A percentile compares a stretch with the other conserved stretches of the same genome.
These are phyloP conservation scores for Ogataea neopini DNA, from an alignment of 805 yeast species.

Conservation along the genomic window DNA sequence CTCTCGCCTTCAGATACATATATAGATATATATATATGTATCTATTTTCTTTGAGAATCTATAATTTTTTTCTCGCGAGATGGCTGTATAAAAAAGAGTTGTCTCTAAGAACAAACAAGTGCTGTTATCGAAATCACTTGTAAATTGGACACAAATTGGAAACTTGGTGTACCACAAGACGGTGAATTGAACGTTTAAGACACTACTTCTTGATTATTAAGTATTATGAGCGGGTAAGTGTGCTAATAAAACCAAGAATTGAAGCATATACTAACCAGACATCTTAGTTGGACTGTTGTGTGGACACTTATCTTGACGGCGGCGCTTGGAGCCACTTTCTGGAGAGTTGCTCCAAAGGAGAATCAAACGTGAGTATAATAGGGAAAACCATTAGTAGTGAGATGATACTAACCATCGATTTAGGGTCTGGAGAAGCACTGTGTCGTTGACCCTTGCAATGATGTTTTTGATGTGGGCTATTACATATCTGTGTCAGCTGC, in stretches of 20 bases:
- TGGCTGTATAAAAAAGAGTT: conserved; percentile 5
- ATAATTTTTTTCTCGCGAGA: conserved; percentile 2
- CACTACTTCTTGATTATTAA: conserved; percentile 3
- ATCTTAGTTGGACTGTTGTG: conserved; percentile 65
- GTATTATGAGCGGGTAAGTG: conserved; percentile 49
- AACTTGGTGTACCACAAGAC: background rate
- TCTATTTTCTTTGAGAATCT: background rate
- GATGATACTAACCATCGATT: conserved; percentile 8
- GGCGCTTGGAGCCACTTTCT: conserved; percentile 62
- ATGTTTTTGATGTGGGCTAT: conserved; percentile 73
- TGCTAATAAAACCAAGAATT: background rate
- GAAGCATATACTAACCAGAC: background rate
- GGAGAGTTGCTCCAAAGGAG: conserved; percentile 85
- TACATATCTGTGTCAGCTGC: conserved; percentile 83
- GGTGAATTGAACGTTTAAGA: background rate
- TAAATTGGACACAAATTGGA: background rate
- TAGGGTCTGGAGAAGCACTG: conserved; percentile 74
- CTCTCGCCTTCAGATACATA: background rate
- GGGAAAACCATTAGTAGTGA: background rate
- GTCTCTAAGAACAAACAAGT: background rate
- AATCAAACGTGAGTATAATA: conserved; percentile 58
- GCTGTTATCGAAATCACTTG: background rate
- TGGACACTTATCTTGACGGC: conserved; percentile 60
- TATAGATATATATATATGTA: too few species aligned
- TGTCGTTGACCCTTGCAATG: conserved; percentile 63